phyloP scores from a whole-genome alignment of 2,329 filamentous ascomycete species.

The Botrytis byssoidea region DNA sequence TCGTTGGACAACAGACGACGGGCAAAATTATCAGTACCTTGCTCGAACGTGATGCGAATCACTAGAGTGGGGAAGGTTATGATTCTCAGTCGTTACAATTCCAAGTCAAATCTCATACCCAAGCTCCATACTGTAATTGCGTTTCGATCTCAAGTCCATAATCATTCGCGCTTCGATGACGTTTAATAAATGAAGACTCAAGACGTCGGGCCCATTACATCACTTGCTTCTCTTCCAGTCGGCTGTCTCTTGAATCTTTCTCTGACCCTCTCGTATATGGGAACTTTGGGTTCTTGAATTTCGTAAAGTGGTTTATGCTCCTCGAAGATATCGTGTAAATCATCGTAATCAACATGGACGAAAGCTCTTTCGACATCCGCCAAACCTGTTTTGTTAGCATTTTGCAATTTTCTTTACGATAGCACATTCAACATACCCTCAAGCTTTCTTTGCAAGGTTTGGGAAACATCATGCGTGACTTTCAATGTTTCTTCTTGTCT shows the following conservation, averaged over 20 bases:
- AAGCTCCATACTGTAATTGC: background rate
- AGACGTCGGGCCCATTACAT: background rate
- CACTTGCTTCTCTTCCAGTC: background rate
- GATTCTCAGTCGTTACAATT: background rate
- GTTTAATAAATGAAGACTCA: background rate
- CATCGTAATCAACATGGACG: constrained; percentile 93
- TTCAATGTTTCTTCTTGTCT: constrained; percentile 68
- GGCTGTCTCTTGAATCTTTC: constrained; percentile 16
- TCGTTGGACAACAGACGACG: background rate
- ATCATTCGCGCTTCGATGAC: background rate
- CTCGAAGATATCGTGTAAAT: constrained; percentile 21
- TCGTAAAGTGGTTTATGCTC: constrained; percentile 21
- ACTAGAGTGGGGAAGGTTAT: background rate
- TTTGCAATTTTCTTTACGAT: background rate
- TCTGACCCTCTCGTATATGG: constrained; percentile 12
- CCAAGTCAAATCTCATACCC: background rate
- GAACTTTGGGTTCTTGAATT: constrained; percentile 15
- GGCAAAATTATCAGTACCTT: background rate
- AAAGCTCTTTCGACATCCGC: constrained; percentile 92
- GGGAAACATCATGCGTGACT: constrained; percentile 87
- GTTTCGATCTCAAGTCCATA: background rate
- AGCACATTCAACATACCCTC: constrained; percentile 56
- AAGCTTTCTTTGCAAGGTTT: constrained; percentile 90
- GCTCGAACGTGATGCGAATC: background rate
- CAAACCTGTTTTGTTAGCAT: constrained; percentile 42